Percentiles rank a stretch among this genome's conserved stretches.
These are phyloP conservation scores for Effrenium voratum DNA, from an alignment of 73 alveolate species.

Conservation along the genomic window DNA sequence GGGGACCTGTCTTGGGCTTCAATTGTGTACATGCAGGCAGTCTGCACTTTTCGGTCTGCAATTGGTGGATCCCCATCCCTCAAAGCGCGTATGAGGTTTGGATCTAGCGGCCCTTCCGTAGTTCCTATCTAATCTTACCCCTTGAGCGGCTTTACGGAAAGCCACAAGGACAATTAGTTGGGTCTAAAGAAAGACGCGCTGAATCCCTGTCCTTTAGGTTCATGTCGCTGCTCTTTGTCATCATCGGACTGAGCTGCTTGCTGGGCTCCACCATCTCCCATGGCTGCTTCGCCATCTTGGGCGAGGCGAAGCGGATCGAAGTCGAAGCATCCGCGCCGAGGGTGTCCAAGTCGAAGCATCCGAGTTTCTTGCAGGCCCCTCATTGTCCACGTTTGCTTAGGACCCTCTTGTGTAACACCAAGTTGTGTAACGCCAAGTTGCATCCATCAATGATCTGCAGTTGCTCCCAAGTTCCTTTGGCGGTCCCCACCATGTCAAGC, in stretches of 20 bases:
- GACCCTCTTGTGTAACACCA: too few species aligned
- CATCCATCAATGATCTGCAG: neutral
- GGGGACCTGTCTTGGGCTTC: neutral
- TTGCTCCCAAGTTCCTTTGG: neutral
- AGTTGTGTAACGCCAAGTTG: too few species aligned
- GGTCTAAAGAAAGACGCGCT: neutral
- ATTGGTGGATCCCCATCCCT: neutral
- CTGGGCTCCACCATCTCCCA: constrained; percentile 47
- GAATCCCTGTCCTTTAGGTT: neutral
- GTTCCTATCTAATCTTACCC: neutral
- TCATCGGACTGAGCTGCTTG: constrained; percentile 50
- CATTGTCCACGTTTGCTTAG: neutral
- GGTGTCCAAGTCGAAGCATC: neutral
- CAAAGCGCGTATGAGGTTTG: neutral
- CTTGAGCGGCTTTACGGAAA: neutral
- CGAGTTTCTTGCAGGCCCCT: neutral
- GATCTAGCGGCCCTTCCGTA: neutral
- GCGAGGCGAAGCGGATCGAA: constrained; percentile 34
- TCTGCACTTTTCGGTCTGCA: neutral
- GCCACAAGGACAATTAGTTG: neutral
- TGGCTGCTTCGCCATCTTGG: constrained; percentile 89
- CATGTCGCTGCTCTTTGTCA: constrained; percentile 1
- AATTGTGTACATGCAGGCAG: neutral
- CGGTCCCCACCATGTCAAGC: neutral
- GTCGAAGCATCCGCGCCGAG: too few species aligned